Percentiles rank a stretch among this genome's conserved stretches.
Evolutionary conservation across 129 eudicot species (phyloP).

Genomic region (Helichrysum umbraculigerum): DNA sequence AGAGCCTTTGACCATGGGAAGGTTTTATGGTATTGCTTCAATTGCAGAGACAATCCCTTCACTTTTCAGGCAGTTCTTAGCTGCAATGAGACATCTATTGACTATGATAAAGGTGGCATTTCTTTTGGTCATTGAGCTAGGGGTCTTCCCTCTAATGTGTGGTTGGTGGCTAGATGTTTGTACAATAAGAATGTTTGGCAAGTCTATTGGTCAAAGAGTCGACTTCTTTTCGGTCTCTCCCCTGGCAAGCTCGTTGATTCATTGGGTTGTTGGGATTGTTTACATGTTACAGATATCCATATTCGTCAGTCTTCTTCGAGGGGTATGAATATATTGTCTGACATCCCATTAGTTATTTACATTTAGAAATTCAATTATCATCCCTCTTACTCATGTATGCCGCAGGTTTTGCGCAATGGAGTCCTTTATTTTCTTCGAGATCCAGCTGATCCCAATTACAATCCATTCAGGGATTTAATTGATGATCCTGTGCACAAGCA

Average conservation of each 20-base stretch:
- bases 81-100: constrained; percentile 90
- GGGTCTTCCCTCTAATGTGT: constrained; percentile 95
- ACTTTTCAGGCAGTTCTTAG: constrained; percentile 80
- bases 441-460: constrained; percentile 96
- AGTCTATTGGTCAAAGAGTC: constrained; percentile 73
- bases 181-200: constrained; percentile 94
- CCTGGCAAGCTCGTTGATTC: constrained; percentile 86
- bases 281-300: constrained; percentile 94
- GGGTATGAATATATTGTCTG: constrained; percentile 48
- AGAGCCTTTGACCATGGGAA: constrained; percentile 83
- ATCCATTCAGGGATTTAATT: constrained; percentile 85
- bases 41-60: constrained; percentile 83
- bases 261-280: constrained; percentile 95
- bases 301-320: constrained; percentile 96
- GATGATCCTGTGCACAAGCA: constrained; percentile 99
- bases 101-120: constrained; percentile 95
- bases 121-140: constrained; percentile 87
- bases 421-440: constrained; percentile 91
- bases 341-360: neutral
- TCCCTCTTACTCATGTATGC: neutral
- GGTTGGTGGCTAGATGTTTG: constrained; percentile 99
- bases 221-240: constrained; percentile 86
- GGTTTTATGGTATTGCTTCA: constrained; percentile 81
- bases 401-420: constrained; percentile 80
- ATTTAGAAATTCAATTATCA: neutral